A percentile compares a stretch with the other conserved stretches of the same genome.
Evolutionary conservation across 202 grass and related monocot genomes (phyloP).

Genomic region (Hordeum pubiflorum): DNA sequence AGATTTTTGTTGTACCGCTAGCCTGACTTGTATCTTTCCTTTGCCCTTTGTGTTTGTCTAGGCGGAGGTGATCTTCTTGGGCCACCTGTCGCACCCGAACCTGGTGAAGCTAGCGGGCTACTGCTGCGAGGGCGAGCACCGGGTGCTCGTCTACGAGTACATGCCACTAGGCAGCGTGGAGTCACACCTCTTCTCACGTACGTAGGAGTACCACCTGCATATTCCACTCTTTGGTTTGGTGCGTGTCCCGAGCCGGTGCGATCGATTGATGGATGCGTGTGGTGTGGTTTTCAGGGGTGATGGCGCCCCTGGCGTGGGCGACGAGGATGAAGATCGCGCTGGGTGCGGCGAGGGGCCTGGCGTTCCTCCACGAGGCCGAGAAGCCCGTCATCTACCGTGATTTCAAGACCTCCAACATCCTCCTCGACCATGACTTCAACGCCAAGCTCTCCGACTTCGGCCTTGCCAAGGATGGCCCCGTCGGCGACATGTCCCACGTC

Average conservation of each 20-base stretch:
- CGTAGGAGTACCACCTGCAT: not conserved
- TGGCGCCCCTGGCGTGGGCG: conserved; percentile 55
- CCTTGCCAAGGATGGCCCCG: conserved; percentile 40
- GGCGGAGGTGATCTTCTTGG: conserved; percentile 90
- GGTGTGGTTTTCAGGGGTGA: conserved; percentile 25
- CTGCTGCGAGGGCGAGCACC: conserved; percentile 76
- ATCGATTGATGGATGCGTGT: too few relatives aligned
- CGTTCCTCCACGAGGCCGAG: conserved; percentile 79
- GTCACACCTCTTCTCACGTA: conserved; percentile 68
- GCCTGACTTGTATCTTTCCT: not conserved
- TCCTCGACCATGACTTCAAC: conserved; percentile 48
- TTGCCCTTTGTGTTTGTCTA: not conserved
- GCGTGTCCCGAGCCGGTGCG: too few relatives aligned
- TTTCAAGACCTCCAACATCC: conserved; percentile 90
- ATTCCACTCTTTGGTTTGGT: not conserved
- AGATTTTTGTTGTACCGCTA: not conserved
- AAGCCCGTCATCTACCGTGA: conserved; percentile 83
- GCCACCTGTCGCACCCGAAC: conserved; percentile 76
- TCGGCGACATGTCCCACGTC: conserved; percentile 74
- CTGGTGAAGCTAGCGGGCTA: conserved; percentile 83
- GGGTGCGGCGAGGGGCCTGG: conserved; percentile 73
- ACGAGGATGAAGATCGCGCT: conserved; percentile 77
- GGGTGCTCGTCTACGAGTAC: conserved; percentile 85
- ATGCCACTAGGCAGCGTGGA: conserved; percentile 74
- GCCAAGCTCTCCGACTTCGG: too few relatives aligned